These are phyloP conservation scores for Urtica urens DNA, from an alignment of 306 rosid genomes.

Conservation along the genomic window DNA sequence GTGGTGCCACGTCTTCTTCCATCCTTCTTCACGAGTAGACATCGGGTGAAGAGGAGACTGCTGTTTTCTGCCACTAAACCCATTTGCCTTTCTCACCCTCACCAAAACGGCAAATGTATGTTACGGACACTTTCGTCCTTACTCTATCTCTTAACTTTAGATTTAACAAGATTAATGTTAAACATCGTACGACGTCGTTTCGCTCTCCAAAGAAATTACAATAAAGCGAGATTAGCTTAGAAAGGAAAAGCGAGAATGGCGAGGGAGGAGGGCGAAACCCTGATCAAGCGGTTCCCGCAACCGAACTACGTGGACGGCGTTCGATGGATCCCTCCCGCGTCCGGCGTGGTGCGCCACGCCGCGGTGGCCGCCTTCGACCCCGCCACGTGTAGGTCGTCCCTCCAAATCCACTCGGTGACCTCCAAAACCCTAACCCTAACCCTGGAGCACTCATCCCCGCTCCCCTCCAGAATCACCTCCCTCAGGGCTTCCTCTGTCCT, in stretches of 20 bases:
- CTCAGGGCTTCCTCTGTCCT: constrained; percentile 47
- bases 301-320: constrained; percentile 61
- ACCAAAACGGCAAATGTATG: no score
- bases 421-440: constrained; percentile 27
- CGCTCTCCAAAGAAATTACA: no score
- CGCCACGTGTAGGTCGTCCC: constrained; percentile 39
- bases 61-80: constrained; percentile 22
- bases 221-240: no score
- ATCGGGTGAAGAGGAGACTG: constrained; percentile 24
- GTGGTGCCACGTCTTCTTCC: constrained; percentile 14
- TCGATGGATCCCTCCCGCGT: constrained; percentile 69
- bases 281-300: constrained; percentile 47
- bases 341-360: constrained; percentile 54
- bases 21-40: constrained; percentile 19
- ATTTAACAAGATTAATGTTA: no score
- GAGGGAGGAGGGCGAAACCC: no score
- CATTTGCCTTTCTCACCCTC: constrained; percentile 5
- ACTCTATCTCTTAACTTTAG: no score
- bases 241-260: no score
- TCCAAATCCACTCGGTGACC: constrained; percentile 42
- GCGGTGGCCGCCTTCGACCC: constrained; percentile 54
- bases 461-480: constrained; percentile 40
- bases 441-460: constrained; percentile 51
- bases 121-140: no score
- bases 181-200: no score